Evolutionary conservation across 805 yeast genomes (phyloP).

Genomic region (Wickerhamomyces mucosus): DNA sequence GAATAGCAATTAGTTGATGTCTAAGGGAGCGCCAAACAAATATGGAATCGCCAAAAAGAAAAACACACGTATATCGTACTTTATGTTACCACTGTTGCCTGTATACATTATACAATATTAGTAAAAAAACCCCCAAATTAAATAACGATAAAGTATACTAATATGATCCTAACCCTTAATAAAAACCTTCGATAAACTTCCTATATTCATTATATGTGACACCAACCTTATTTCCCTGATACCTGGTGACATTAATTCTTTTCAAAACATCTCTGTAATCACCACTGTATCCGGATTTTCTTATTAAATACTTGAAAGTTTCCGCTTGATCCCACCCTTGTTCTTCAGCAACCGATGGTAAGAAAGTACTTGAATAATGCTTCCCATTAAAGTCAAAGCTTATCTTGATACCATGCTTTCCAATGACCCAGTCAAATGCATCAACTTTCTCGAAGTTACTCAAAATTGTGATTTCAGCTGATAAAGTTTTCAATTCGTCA

Average conservation of each 20-base stretch:
- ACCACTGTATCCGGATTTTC: slow-evolving; percentile 51
- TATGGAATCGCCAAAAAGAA: too few relatives aligned
- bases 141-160: too few relatives aligned
- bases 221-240: slow-evolving; percentile 42
- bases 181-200: slow-evolving; percentile 5
- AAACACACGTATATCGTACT: too few relatives aligned
- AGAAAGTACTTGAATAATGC: slow-evolving; percentile 62
- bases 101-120: too few relatives aligned
- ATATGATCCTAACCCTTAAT: too few relatives aligned
- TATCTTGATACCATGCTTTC: slow-evolving; percentile 72
- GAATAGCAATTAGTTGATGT: too few relatives aligned
- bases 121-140: too few relatives aligned
- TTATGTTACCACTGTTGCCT: too few relatives aligned
- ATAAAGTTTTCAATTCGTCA: slow-evolving; percentile 44
- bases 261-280: slow-evolving; percentile 24
- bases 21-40: too few relatives aligned
- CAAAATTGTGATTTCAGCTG: slow-evolving; percentile 49
- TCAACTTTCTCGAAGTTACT: slow-evolving; percentile 48
- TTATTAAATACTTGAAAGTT: slow-evolving; percentile 60
- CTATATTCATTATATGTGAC: slow-evolving; percentile 32
- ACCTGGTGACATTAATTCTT: slow-evolving; percentile 38
- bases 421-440: slow-evolving; percentile 69
- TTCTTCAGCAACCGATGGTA: slow-evolving; percentile 86
- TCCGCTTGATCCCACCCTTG: slow-evolving; percentile 72
- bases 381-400: slow-evolving; percentile 33